phyloP scores from a whole-genome alignment of 2,329 filamentous ascomycete species.

The Hypoxylon sp. region DNA sequence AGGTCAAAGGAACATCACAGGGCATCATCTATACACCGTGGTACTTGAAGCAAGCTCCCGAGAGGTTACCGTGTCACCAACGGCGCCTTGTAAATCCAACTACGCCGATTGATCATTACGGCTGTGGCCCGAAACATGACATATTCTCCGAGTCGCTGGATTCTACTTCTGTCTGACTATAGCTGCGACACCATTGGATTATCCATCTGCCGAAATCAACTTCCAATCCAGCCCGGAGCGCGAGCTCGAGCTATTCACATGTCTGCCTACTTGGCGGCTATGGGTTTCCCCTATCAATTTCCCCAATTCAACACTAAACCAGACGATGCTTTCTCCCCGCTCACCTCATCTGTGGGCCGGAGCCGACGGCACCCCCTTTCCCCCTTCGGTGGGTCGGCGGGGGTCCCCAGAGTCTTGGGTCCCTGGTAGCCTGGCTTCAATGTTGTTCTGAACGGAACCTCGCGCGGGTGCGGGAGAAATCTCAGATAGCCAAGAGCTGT shows the following conservation, averaged over 20 bases:
- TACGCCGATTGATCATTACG: constrained; percentile 39
- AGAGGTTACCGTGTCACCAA: constrained; percentile 37
- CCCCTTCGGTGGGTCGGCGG: constrained; percentile 35
- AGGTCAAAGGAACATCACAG: constrained; percentile 2
- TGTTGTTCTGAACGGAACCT: constrained; percentile 28
- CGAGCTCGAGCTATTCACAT: constrained; percentile 39
- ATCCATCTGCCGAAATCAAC: constrained; percentile 47
- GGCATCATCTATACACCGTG: constrained; percentile 33
- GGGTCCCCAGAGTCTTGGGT: constrained; percentile 41
- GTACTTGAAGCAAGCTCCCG: constrained; percentile 32
- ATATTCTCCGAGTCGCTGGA: constrained; percentile 40
- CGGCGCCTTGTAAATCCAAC: constrained; percentile 13
- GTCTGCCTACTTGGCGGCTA: constrained; percentile 36
- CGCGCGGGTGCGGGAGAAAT: constrained; percentile 23
- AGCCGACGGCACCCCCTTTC: constrained; percentile 25
- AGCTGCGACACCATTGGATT: constrained; percentile 42
- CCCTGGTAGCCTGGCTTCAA: constrained; percentile 27
- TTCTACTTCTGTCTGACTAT: constrained; percentile 36
- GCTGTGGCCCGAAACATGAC: constrained; percentile 41
- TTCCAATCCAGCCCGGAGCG: constrained; percentile 35
- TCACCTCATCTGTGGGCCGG: constrained; percentile 29
- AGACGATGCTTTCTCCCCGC: constrained; percentile 30
- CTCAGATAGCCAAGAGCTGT: constrained; percentile 22
- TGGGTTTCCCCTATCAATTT: constrained; percentile 34
- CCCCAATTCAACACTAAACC: constrained; percentile 33